Percentiles rank a stretch among this genome's conserved stretches.
These are phyloP conservation scores for Russula earlei DNA, from an alignment of 768 basidiomycete genomes.

Conservation along the genomic window DNA sequence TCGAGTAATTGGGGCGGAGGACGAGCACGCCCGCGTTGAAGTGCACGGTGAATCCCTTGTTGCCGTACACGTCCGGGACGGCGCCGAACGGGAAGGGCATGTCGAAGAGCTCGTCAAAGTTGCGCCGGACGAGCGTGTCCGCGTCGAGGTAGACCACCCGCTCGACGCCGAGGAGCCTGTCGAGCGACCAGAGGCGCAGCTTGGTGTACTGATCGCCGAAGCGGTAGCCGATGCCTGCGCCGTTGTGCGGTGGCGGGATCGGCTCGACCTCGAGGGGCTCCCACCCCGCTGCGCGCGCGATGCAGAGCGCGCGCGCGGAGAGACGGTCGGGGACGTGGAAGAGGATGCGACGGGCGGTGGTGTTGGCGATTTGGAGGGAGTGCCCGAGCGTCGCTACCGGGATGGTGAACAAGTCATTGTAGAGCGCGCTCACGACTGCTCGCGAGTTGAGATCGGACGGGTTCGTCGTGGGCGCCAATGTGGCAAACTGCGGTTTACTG, in stretches of 20 bases:
- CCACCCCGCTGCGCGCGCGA: constrained; percentile 33
- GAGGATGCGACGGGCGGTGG: constrained; percentile 27
- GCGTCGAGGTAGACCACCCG: constrained; percentile 33
- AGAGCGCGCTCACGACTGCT: constrained; percentile 27
- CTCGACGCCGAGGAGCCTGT: constrained; percentile 24
- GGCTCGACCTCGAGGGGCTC: constrained; percentile 27
- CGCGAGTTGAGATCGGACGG: constrained; percentile 10
- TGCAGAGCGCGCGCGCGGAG: constrained; percentile 33
- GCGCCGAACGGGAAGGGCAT: constrained; percentile 35
- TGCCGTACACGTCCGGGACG: constrained; percentile 31
- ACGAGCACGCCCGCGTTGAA: constrained; percentile 33
- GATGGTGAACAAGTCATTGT: constrained; percentile 26
- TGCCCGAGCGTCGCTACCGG: constrained; percentile 28
- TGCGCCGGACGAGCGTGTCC: constrained; percentile 35
- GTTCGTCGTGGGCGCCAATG: neutral
- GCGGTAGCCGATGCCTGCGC: constrained; percentile 29
- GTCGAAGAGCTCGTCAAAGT: constrained; percentile 38
- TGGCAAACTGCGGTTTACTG: constrained; percentile 6
- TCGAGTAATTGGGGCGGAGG: constrained; percentile 25
- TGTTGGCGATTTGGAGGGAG: constrained; percentile 26
- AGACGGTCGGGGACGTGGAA: constrained; percentile 30
- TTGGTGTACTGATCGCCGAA: constrained; percentile 38
- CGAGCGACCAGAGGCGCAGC: constrained; percentile 34
- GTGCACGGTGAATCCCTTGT: constrained; percentile 28
- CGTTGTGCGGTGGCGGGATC: constrained; percentile 32